phyloP scores from a whole-genome alignment of 192 early-diverging fungal species.

The Backusella australiensis region DNA sequence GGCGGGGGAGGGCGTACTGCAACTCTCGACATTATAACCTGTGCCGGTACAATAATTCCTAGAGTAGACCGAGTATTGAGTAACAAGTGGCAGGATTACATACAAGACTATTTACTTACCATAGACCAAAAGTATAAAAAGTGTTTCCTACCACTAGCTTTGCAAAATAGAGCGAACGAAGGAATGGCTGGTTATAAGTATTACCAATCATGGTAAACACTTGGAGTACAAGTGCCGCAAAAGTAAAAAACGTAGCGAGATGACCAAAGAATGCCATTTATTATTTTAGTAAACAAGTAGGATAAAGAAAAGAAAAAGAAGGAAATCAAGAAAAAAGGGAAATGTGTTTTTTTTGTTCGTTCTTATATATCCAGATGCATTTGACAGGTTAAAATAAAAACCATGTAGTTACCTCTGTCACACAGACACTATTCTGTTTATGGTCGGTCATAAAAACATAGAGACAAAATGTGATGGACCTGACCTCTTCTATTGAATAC shows the following conservation, averaged over 20 bases:
- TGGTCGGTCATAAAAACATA: neutral
- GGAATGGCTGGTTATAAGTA: slow-evolving; percentile 23
- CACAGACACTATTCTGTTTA: neutral
- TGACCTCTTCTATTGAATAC: neutral
- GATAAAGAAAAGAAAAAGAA: neutral
- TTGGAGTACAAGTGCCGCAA: slow-evolving; percentile 27
- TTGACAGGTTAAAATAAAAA: neutral
- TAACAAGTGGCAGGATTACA: neutral
- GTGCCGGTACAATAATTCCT: slow-evolving; percentile 28
- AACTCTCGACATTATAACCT: neutral
- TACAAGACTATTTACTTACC: slow-evolving; percentile 1
- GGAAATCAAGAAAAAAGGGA: neutral
- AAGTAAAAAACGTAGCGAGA: slow-evolving; percentile 24
- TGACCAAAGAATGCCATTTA: slow-evolving; percentile 24
- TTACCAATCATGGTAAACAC: slow-evolving; percentile 31
- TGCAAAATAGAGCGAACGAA: slow-evolving; percentile 24
- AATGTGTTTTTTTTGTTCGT: neutral
- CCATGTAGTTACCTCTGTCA: neutral
- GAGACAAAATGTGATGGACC: neutral
- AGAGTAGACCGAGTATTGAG: neutral
- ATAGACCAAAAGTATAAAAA: slow-evolving; percentile 26
- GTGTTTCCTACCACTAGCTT: neutral
- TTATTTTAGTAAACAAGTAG: neutral
- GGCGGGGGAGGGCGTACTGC: neutral
- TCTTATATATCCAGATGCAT: neutral